phyloP scores from a whole-genome alignment of 495 filamentous ascomycete species.

The Xylaria intraflava region DNA sequence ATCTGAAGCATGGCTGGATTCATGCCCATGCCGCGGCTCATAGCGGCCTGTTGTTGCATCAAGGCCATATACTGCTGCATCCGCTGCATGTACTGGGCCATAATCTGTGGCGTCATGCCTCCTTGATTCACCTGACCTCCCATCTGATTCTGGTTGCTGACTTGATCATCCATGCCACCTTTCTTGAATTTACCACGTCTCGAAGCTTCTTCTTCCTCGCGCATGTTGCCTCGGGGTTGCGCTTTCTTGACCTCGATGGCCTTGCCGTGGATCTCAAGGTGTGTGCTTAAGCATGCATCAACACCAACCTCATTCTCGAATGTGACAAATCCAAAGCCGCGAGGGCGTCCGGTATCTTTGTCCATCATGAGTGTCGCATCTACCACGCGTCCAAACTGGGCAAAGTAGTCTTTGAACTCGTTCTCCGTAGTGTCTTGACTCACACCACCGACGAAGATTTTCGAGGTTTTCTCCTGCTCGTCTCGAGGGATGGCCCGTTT shows the following conservation, averaged over 20 bases:
- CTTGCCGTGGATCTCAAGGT: slow-evolving; percentile 89
- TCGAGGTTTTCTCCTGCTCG: slow-evolving; percentile 94
- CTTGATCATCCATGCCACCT: slow-evolving; percentile 37
- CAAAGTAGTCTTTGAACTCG: slow-evolving; percentile 94
- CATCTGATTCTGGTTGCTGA: slow-evolving; percentile 35
- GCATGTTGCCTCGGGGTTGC: slow-evolving; percentile 89
- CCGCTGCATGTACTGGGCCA: slow-evolving; percentile 95
- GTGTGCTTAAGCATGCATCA: slow-evolving; percentile 71
- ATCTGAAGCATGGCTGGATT: slow-evolving; percentile 59
- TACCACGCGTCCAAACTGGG: slow-evolving; percentile 89
- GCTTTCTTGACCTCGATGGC: slow-evolving; percentile 98
- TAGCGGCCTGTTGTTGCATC: slow-evolving; percentile 82
- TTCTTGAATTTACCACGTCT: slow-evolving; percentile 55
- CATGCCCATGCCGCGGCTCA: slow-evolving; percentile 50
- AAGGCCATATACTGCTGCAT: slow-evolving; percentile 95
- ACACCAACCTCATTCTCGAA: slow-evolving; percentile 96
- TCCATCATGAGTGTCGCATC: slow-evolving; percentile 99
- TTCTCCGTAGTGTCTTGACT: slow-evolving; percentile 94
- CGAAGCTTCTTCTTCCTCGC: slow-evolving; percentile 77
- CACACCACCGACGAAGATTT: slow-evolving; percentile 97
- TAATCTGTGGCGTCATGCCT: slow-evolving; percentile 87
- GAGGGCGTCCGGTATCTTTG: slow-evolving; percentile 91
- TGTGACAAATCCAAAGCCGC: slow-evolving; percentile 98
- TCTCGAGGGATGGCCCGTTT: slow-evolving; percentile 97
- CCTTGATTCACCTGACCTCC: slow-evolving; percentile 40